Base-by-base conservation (phyloP, 208 protist species). In the Trypanosoma mega region DNA sequence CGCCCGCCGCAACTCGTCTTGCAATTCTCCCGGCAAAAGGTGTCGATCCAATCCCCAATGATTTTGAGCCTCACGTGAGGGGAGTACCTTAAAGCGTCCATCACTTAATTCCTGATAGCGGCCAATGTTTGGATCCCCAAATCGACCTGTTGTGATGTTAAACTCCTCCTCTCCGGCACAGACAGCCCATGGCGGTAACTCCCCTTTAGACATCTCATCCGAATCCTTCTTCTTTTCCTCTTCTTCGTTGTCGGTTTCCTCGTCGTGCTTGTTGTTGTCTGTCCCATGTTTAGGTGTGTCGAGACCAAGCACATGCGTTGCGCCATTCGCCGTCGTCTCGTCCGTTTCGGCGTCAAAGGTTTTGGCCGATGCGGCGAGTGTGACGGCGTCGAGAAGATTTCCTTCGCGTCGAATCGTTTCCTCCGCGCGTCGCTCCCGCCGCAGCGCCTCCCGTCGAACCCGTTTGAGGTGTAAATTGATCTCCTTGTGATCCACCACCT, bases 401-500 rank as follows among this genome's bases (percentile, higher is more conserved):
- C 59, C 33, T 68, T 96, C 85, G 3, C 84, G 76, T 26, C 82
- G 75, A 24, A 90, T 59, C 48, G 62, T 44, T 49, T 87, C 73
- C 58, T 82, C 80, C 16, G 76, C 43, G 31, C 68, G 60, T 24
- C 70, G 68, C 58, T 96, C 90, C 43, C 62, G 58, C 50, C 61
- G 64, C 45, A 78, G 18, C 30, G 72, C 67, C 33, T 93, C 78
- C 14, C 61, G 74, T 34, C 74, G 85, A 11, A 89, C 59, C 9
- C 63, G 70, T 59, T 90, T 85, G 11, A 96, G 67, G 47, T 90
- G 80, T 11, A 87, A 65, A 57, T 96, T 96, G 49, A 96, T 92
- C 70, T 93, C 86, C 68, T 83, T 86, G 70, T 80, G 72, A 54
- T 96, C 90, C 56, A 96, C 90, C 46, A 96, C 90, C 65, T 93